These are phyloP conservation scores for Albophoma yamanashiensis DNA, from an alignment of 2,329 filamentous ascomycete genomes.

Conservation along the genomic window DNA sequence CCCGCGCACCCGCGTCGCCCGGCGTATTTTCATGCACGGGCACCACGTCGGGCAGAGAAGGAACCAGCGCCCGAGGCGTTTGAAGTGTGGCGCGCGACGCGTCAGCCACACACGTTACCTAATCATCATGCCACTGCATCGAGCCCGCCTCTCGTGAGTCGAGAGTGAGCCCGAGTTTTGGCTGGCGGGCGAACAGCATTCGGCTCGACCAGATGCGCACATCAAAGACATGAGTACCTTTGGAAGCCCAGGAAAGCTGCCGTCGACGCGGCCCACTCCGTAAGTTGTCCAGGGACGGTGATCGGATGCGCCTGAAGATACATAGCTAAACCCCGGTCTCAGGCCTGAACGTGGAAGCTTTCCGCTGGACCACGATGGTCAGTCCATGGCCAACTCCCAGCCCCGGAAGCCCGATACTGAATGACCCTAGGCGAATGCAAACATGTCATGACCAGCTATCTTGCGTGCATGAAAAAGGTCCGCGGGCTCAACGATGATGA, in stretches of 20 bases:
- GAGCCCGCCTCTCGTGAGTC: background rate
- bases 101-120: background rate
- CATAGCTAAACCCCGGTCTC: background rate
- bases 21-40: background rate
- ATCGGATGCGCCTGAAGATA: background rate
- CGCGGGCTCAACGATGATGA: conserved; percentile 77
- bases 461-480: conserved; percentile 76
- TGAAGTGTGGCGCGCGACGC: background rate
- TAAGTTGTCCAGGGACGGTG: conserved; percentile 28
- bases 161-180: background rate
- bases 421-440: conserved; percentile 72
- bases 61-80: background rate
- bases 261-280: conserved; percentile 58
- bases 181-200: background rate
- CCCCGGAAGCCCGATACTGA: background rate
- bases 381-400: conserved; percentile 7
- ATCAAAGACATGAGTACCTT: conserved; percentile 45
- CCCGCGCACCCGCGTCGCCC: background rate
- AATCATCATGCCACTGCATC: background rate
- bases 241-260: conserved; percentile 59
- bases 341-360: conserved; percentile 90
- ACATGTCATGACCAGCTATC: conserved; percentile 72
- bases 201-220: background rate
- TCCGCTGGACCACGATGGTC: conserved; percentile 84
- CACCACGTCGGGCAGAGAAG: background rate